Evolutionary conservation across 495 filamentous ascomycete genomes (phyloP).

Genomic region (Evernia prunastri): DNA sequence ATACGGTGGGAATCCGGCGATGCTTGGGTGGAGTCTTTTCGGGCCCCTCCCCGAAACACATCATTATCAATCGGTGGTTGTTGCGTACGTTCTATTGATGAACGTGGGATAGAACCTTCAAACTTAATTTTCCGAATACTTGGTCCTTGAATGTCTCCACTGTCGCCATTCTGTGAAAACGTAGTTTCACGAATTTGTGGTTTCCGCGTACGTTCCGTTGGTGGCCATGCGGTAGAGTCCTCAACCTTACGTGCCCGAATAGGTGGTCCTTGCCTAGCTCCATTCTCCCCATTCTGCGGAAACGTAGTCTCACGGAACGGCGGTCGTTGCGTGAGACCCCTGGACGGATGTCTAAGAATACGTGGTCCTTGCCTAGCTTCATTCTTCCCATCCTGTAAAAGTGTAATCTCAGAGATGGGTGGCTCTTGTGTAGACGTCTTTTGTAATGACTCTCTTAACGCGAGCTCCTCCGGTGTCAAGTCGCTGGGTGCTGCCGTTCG

Average conservation of each 20-base stretch:
- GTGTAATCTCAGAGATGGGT: neutral
- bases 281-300: neutral
- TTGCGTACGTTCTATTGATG: neutral
- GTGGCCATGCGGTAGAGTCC: no score
- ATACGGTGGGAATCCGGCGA: neutral
- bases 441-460: conserved; percentile 5
- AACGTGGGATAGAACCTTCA: no score
- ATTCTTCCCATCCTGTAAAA: neutral
- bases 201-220: neutral
- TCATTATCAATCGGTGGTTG: neutral
- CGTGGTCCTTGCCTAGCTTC: neutral
- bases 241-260: no score
- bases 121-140: neutral
- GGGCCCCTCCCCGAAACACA: neutral
- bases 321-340: no score
- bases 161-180: neutral
- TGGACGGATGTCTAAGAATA: no score
- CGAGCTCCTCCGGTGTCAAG: conserved; percentile 9
- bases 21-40: neutral
- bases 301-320: neutral
- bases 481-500: neutral
- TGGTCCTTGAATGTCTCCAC: neutral
- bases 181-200: neutral
- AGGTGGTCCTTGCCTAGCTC: neutral
- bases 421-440: neutral